phyloP scores from a whole-genome alignment of 208 protist species.

The Crithidia sp. region DNA sequence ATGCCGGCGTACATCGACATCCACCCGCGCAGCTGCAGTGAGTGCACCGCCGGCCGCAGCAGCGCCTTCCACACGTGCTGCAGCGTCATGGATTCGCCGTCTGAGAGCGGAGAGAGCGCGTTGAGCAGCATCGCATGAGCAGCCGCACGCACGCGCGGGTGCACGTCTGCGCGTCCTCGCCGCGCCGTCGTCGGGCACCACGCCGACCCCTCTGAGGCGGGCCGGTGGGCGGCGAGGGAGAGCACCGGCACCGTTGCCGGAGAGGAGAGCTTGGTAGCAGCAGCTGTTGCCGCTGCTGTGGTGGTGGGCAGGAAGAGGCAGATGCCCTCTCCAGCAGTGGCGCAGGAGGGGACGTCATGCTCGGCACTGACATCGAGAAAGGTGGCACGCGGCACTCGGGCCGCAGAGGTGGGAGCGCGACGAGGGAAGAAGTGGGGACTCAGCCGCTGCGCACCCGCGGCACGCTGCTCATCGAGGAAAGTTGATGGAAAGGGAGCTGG shows the following conservation, averaged over 20 bases:
- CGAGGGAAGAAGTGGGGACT: conserved; percentile 4
- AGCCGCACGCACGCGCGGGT: conserved; percentile 2
- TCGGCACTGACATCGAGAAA: conserved; percentile 2
- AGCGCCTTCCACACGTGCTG: background rate
- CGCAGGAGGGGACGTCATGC: background rate
- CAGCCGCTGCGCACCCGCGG: background rate
- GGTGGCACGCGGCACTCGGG: background rate
- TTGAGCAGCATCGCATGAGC: conserved; percentile 5
- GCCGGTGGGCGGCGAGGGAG: background rate
- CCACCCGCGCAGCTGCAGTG: conserved; percentile 28
- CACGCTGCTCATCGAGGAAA: background rate
- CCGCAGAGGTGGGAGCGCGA: background rate
- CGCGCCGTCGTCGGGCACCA: background rate
- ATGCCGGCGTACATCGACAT: conserved; percentile 19
- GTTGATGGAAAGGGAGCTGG: background rate
- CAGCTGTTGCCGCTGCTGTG: background rate
- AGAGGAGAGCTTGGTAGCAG: background rate
- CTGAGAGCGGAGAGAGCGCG: background rate
- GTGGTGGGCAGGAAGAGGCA: conserved; percentile 3
- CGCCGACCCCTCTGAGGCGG: background rate
- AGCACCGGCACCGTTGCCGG: background rate
- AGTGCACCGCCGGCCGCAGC: conserved; percentile 12
- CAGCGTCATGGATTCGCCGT: background rate
- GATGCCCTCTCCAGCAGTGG: background rate
- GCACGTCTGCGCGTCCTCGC: background rate